Evolutionary conservation across 805 yeast species (phyloP).

Genomic region (Saturnispora besseyi): DNA sequence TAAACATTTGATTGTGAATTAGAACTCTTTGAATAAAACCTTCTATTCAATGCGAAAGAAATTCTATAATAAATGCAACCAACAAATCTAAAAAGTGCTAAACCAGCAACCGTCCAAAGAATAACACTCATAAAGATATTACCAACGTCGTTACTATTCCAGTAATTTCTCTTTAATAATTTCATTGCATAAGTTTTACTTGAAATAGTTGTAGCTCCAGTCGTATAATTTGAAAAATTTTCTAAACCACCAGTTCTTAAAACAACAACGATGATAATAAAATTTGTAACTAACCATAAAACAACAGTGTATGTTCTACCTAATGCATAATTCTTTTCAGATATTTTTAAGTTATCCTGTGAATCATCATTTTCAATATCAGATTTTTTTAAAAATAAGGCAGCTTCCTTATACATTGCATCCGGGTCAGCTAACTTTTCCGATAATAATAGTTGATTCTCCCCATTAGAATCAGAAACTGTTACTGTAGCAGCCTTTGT

Average conservation of each 20-base stretch:
- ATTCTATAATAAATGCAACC: constrained; percentile 55
- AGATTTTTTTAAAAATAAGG: constrained; percentile 21
- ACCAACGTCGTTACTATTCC: constrained; percentile 16
- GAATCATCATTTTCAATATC: constrained; percentile 35
- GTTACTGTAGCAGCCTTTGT: constrained; percentile 46
- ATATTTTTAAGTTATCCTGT: constrained; percentile 15
- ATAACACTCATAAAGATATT: constrained; percentile 66
- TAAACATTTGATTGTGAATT: not conserved
- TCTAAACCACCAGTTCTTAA: constrained; percentile 74
- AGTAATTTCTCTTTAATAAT: constrained; percentile 15
- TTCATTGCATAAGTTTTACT: constrained; percentile 13
- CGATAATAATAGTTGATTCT: constrained; percentile 20
- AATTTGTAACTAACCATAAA: constrained; percentile 79
- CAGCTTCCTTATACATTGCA: constrained; percentile 21
- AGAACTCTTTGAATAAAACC: constrained; percentile 12
- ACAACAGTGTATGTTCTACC: constrained; percentile 83
- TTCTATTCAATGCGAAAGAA: constrained; percentile 17
- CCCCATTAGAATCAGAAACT: constrained; percentile 9
- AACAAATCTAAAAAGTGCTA: constrained; percentile 69
- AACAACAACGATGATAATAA: constrained; percentile 69
- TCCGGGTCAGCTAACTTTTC: constrained; percentile 27
- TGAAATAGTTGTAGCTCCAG: constrained; percentile 16
- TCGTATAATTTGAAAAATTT: constrained; percentile 23
- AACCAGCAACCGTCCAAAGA: constrained; percentile 83
- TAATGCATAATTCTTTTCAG: constrained; percentile 71